Evolutionary conservation across 148 eudicot species (phyloP).

Genomic region (Diospyros lotus): DNA sequence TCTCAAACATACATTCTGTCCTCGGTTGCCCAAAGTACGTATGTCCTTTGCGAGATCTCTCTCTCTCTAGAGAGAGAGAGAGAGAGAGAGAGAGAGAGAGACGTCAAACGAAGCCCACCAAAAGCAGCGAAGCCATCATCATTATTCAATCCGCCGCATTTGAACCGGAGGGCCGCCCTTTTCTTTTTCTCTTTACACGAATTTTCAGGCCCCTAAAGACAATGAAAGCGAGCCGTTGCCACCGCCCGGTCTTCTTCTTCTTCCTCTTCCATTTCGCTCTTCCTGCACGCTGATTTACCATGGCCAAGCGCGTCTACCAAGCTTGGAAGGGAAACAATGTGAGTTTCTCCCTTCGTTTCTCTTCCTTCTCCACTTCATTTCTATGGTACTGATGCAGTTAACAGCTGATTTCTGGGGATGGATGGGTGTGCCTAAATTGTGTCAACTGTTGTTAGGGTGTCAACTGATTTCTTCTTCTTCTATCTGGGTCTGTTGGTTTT

Average conservation of each 20-base stretch:
- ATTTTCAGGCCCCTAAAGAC: constrained; percentile 17
- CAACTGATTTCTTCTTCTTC: not conserved
- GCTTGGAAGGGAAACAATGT: constrained; percentile 66
- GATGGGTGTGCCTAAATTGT: not conserved
- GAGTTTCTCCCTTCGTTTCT: constrained; percentile 5
- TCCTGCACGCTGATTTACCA: constrained; percentile 15
- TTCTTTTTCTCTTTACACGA: constrained; percentile 23
- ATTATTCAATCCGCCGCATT: constrained; percentile 36
- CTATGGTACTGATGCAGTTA: not conserved
- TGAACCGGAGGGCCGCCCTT: constrained; percentile 10
- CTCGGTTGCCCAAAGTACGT: too few species aligned
- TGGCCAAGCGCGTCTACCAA: constrained; percentile 49
- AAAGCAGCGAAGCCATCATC: constrained; percentile 19
- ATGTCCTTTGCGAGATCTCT: too few species aligned
- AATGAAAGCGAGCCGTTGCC: constrained; percentile 21
- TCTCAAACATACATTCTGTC: too few species aligned
- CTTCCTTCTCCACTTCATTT: not conserved
- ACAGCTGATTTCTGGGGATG: not conserved
- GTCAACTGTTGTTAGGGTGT: not conserved
- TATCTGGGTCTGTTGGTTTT: constrained; percentile 8
- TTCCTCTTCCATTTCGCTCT: not conserved
- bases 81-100: not conserved
- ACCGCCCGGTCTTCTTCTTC: constrained; percentile 21
- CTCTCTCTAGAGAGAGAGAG: not conserved
- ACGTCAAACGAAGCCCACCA: not conserved